Evolutionary conservation across 371 early-diverging fungal genomes (phyloP).

Genomic region (Mycotypha africana): DNA sequence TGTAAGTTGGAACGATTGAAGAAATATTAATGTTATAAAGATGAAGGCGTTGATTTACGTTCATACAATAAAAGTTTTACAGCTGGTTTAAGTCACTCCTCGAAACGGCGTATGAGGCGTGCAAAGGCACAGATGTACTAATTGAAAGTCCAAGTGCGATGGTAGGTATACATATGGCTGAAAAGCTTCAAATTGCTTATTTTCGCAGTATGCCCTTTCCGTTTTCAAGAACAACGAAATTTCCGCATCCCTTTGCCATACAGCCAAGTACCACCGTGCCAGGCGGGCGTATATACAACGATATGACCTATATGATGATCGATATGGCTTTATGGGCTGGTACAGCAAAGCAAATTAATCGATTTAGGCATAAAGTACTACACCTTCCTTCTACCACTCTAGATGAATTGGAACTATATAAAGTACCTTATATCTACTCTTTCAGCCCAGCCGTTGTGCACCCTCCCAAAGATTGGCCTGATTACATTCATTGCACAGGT

Average conservation of each 20-base stretch:
- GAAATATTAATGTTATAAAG: background rate
- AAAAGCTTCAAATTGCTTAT: conserved; percentile 63
- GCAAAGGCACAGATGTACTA: conserved; percentile 67
- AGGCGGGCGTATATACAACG: conserved; percentile 68
- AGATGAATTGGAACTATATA: conserved; percentile 48
- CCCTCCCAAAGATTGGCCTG: conserved; percentile 72
- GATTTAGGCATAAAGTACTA: conserved; percentile 57
- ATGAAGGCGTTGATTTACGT: background rate
- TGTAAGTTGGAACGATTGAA: conserved; percentile 15
- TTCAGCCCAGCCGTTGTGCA: conserved; percentile 69
- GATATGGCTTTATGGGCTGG: conserved; percentile 75
- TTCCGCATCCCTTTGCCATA: conserved; percentile 79
- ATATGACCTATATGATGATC: conserved; percentile 72
- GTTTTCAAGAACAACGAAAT: conserved; percentile 70
- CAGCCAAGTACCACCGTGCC: conserved; percentile 48
- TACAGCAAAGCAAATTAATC: conserved; percentile 55
- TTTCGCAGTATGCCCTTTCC: conserved; percentile 77
- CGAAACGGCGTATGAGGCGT: conserved; percentile 59
- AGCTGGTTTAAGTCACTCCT: conserved; percentile 72
- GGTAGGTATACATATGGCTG: conserved; percentile 76
- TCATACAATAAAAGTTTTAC: conserved; percentile 61
- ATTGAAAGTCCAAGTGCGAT: conserved; percentile 75
- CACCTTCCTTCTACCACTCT: conserved; percentile 45
- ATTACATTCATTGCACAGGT: conserved; percentile 69
- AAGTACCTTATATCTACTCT: conserved; percentile 69